These are phyloP conservation scores for Metschnikowia kofuensis DNA, from an alignment of 805 yeast species.

Conservation along the genomic window DNA sequence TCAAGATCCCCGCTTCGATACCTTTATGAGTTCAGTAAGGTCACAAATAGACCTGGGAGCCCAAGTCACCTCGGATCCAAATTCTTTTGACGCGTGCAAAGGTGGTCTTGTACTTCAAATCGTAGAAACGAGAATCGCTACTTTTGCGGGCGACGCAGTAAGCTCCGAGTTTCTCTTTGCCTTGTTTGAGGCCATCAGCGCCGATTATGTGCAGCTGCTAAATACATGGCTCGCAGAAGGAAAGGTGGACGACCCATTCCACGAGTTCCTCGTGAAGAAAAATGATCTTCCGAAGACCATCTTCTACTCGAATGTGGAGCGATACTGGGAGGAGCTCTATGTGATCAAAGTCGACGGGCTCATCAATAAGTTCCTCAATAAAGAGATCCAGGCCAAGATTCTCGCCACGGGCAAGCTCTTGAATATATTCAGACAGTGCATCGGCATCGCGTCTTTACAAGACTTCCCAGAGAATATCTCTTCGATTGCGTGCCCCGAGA, in stretches of 20 bases:
- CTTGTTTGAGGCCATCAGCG: constrained; percentile 58
- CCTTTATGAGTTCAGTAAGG: constrained; percentile 36
- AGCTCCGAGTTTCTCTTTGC: constrained; percentile 50
- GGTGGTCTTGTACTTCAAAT: constrained; percentile 75
- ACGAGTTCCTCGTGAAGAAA: constrained; percentile 69
- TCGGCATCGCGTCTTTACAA: constrained; percentile 43
- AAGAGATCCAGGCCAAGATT: constrained; percentile 58
- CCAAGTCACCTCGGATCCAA: constrained; percentile 47
- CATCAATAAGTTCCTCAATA: constrained; percentile 57
- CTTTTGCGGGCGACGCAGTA: constrained; percentile 62
- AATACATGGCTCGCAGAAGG: constrained; percentile 82
- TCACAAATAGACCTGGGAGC: constrained; percentile 45
- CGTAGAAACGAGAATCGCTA: constrained; percentile 55
- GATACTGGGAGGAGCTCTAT: constrained; percentile 73
- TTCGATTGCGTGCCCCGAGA: constrained; percentile 11
- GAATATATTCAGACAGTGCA: constrained; percentile 64
- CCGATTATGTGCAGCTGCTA: constrained; percentile 62
- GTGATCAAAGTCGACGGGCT: constrained; percentile 72
- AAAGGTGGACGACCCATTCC: constrained; percentile 67
- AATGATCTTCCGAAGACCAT: constrained; percentile 25
- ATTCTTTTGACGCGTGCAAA: constrained; percentile 54
- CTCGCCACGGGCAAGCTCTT: constrained; percentile 82
- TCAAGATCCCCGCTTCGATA: constrained; percentile 25
- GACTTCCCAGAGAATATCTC: constrained; percentile 24
- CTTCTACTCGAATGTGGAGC: constrained; percentile 46